Evolutionary conservation across 768 basidiomycete genomes (phyloP).

Genomic region (Kwoniella botswanensis): DNA sequence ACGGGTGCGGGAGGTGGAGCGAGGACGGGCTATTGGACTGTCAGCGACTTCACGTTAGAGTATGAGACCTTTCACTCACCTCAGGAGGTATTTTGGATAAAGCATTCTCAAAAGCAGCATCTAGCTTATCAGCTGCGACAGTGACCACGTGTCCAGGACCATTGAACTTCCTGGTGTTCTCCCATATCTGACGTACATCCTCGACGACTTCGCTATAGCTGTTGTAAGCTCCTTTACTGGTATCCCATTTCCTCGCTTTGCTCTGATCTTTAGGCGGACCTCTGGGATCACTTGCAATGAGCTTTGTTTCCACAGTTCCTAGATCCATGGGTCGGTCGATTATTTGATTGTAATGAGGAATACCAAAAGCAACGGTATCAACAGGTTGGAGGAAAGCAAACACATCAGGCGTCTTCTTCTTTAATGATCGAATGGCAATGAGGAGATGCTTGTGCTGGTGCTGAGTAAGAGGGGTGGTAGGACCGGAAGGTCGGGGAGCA

Average conservation of each 20-base stretch:
- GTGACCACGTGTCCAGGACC: slow-evolving; percentile 84
- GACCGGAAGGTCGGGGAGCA: slow-evolving; percentile 47
- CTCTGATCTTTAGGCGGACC: slow-evolving; percentile 63
- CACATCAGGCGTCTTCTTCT: slow-evolving; percentile 79
- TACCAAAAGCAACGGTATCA: slow-evolving; percentile 71
- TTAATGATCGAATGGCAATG: slow-evolving; percentile 77
- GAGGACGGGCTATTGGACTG: slow-evolving; percentile 15
- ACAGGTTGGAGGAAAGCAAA: slow-evolving; percentile 83
- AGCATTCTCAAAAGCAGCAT: slow-evolving; percentile 85
- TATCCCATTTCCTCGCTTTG: slow-evolving; percentile 46
- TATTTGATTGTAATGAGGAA: slow-evolving; percentile 83
- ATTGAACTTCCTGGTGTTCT: slow-evolving; percentile 89
- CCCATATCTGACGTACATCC: slow-evolving; percentile 86
- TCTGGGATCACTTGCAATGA: slow-evolving; percentile 74
- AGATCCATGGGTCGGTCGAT: slow-evolving; percentile 95
- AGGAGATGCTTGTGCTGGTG: slow-evolving; percentile 80
- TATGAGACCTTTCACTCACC: slow-evolving; percentile 62
- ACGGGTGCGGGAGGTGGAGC: slow-evolving; percentile 17
- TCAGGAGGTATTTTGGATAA: slow-evolving; percentile 83
- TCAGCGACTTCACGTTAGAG: not conserved
- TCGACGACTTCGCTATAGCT: slow-evolving; percentile 77
- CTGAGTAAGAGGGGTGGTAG: slow-evolving; percentile 62
- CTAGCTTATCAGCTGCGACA: slow-evolving; percentile 77
- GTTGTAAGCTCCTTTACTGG: slow-evolving; percentile 63
- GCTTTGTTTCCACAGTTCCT: slow-evolving; percentile 85